A percentile compares a stretch with the other conserved stretches of the same genome.
phyloP scores from a whole-genome alignment of 371 early-diverging fungal species.

The Mucor irregularis region DNA sequence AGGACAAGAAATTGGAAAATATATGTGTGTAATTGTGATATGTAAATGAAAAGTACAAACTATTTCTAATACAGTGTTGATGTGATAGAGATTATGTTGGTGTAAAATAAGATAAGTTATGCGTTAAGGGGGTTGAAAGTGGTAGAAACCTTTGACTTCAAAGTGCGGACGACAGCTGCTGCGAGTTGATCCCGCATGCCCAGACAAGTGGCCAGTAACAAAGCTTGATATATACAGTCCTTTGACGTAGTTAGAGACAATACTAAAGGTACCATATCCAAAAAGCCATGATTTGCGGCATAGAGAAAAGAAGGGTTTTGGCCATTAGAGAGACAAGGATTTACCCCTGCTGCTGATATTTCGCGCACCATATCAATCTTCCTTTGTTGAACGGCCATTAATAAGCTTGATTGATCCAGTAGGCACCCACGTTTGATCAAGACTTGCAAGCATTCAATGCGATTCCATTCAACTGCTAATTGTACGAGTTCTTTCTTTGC shows the following conservation, averaged over 20 bases:
- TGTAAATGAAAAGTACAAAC: too few species aligned
- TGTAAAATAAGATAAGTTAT: too few species aligned
- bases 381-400: slow-evolving; percentile 44
- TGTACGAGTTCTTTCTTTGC: not conserved
- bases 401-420: slow-evolving; percentile 14
- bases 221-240: slow-evolving; percentile 33
- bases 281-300: slow-evolving; percentile 45
- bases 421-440: slow-evolving; percentile 27
- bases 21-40: too few species aligned
- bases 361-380: slow-evolving; percentile 46
- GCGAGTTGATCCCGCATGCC: slow-evolving; percentile 19
- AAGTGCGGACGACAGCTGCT: slow-evolving; percentile 5
- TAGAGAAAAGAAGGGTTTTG: slow-evolving; percentile 40
- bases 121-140: too few species aligned
- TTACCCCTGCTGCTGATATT: slow-evolving; percentile 23
- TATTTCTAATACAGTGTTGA: too few species aligned
- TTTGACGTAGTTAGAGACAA: slow-evolving; percentile 32
- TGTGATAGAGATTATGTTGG: too few species aligned
- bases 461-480: slow-evolving; percentile 37
- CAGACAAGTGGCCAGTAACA: slow-evolving; percentile 20
- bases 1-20: too few species aligned
- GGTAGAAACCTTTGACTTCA: too few species aligned
- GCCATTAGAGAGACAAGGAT: slow-evolving; percentile 29
- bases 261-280: slow-evolving; percentile 41
- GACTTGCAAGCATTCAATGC: slow-evolving; percentile 31